Evolutionary conservation across 129 eudicot genomes (phyloP).

Genomic region (Deinandra increscens): DNA sequence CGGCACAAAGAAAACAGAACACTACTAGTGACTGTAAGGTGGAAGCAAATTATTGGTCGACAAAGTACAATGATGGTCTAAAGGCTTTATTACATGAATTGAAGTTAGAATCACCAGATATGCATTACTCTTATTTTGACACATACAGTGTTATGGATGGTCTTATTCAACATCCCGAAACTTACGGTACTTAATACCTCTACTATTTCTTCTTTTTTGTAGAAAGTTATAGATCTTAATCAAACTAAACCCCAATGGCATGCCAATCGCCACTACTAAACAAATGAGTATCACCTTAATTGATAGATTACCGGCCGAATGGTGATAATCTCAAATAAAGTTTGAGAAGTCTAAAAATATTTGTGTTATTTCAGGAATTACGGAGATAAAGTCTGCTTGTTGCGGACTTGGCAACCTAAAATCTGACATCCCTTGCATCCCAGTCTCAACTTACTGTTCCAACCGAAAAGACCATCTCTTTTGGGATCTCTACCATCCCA

Average conservation of each 20-base stretch:
- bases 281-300: too few species aligned
- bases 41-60: constrained; percentile 60
- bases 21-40: constrained; percentile 43
- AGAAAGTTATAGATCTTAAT: too few species aligned
- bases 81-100: constrained; percentile 33
- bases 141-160: constrained; percentile 42
- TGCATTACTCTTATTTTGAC: constrained; percentile 61
- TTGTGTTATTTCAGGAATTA: constrained; percentile 49
- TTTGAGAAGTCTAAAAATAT: background rate
- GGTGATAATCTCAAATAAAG: too few species aligned
- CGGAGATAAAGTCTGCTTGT: constrained; percentile 70
- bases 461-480: constrained; percentile 64
- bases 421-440: constrained; percentile 67
- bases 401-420: constrained; percentile 77
- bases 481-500: constrained; percentile 85
- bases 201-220: background rate
- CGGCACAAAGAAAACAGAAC: constrained; percentile 54
- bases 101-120: constrained; percentile 43
- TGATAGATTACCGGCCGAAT: too few species aligned
- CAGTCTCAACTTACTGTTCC: constrained; percentile 54
- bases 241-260: too few species aligned
- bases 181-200: constrained; percentile 52
- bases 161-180: constrained; percentile 59
- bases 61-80: constrained; percentile 54
- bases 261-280: too few species aligned